A percentile compares a stretch with the other conserved stretches of the same genome.
phyloP scores from a whole-genome alignment of 768 basidiomycete genomes.

The Leccinum arenicola region DNA sequence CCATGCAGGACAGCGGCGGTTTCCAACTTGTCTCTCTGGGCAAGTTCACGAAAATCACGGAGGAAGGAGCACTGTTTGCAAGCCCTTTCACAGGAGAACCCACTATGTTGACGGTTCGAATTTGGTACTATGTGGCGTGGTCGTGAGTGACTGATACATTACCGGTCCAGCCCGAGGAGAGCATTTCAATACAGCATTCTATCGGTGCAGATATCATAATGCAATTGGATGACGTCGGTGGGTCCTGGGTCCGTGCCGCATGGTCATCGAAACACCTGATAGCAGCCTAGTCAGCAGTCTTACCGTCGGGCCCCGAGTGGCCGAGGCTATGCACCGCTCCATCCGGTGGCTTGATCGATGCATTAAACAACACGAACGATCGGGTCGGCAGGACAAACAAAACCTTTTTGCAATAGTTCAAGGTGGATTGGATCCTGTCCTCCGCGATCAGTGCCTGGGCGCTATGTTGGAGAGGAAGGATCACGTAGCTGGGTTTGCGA shows the following conservation, averaged over 20 bases:
- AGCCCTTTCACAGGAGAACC: slow-evolving; percentile 86
- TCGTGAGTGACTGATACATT: neutral
- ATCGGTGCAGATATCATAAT: slow-evolving; percentile 95
- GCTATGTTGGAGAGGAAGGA: slow-evolving; percentile 79
- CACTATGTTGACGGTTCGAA: slow-evolving; percentile 75
- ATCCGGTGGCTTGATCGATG: slow-evolving; percentile 90
- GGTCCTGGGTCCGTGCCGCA: slow-evolving; percentile 24
- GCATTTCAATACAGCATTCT: slow-evolving; percentile 84
- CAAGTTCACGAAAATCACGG: slow-evolving; percentile 83
- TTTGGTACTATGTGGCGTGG: neutral
- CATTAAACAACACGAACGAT: slow-evolving; percentile 68
- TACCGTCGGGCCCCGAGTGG: slow-evolving; percentile 76
- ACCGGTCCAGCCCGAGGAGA: slow-evolving; percentile 76
- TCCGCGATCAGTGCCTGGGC: slow-evolving; percentile 74
- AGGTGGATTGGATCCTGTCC: slow-evolving; percentile 70
- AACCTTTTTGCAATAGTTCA: slow-evolving; percentile 93
- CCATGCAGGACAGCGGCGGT: slow-evolving; percentile 76
- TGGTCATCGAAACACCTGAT: slow-evolving; percentile 1
- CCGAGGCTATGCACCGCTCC: slow-evolving; percentile 85
- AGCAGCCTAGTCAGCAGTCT: slow-evolving; percentile 64
- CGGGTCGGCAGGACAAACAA: slow-evolving; percentile 62
- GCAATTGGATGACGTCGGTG: slow-evolving; percentile 91
- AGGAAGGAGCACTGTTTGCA: slow-evolving; percentile 82
- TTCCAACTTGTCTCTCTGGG: slow-evolving; percentile 85
- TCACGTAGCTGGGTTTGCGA: slow-evolving; percentile 84